These are phyloP conservation scores for Linaria vulgaris DNA, from an alignment of 257 asterid genomes.

Conservation along the genomic window DNA sequence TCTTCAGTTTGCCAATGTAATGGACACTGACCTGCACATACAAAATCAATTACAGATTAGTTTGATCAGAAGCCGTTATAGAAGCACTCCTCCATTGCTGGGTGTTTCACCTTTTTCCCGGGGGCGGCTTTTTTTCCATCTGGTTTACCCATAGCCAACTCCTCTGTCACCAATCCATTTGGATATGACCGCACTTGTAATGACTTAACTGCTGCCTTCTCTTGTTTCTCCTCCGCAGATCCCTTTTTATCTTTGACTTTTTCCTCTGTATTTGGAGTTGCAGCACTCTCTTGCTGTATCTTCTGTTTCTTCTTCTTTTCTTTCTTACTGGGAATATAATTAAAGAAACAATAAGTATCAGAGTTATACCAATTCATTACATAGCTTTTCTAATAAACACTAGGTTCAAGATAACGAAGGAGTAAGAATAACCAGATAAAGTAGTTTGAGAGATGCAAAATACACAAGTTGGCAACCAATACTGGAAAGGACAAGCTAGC, in stretches of 20 bases:
- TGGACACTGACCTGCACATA: slow-evolving; percentile 63
- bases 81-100: background rate
- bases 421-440: background rate
- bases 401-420: background rate
- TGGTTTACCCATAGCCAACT: slow-evolving; percentile 88
- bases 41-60: slow-evolving; percentile 5
- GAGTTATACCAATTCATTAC: background rate
- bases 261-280: slow-evolving; percentile 36
- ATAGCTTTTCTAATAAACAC: background rate
- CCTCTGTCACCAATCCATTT: slow-evolving; percentile 85
- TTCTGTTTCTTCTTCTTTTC: slow-evolving; percentile 62
- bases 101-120: slow-evolving; percentile 65
- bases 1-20: slow-evolving; percentile 82
- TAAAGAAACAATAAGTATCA: slow-evolving; percentile 20
- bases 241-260: slow-evolving; percentile 30
- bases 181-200: slow-evolving; percentile 68
- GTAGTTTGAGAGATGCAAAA: background rate
- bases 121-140: slow-evolving; percentile 80
- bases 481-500: background rate
- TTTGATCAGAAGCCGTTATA: background rate
- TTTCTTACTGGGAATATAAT: slow-evolving; percentile 41
- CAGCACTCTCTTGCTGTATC: slow-evolving; percentile 42
- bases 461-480: slow-evolving; percentile 12
- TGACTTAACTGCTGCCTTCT: slow-evolving; percentile 48
- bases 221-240: slow-evolving; percentile 38